These are phyloP conservation scores for Naganishia friedmannii DNA, from an alignment of 768 basidiomycete species.

Conservation along the genomic window DNA sequence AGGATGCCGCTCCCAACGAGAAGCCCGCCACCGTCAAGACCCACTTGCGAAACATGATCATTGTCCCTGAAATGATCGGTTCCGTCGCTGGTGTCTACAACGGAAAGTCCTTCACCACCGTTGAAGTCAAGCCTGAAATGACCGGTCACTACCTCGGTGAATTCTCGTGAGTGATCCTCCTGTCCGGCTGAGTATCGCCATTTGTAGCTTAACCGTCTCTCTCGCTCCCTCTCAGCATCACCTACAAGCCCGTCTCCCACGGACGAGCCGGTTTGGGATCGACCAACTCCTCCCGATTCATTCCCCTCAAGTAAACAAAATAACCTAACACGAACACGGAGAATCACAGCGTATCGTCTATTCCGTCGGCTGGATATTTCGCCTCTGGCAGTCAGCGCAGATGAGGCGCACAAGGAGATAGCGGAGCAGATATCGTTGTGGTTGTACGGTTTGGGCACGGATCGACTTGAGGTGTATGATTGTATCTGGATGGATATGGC, in stretches of 20 bases:
- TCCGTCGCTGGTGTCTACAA: conserved; percentile 93
- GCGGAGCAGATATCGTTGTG: conserved; percentile 14
- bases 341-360: neutral
- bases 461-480: conserved; percentile 28
- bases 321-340: conserved; percentile 15
- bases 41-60: conserved; percentile 98
- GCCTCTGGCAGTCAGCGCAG: conserved; percentile 6
- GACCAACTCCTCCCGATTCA: conserved; percentile 65
- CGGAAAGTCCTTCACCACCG: conserved; percentile 58
- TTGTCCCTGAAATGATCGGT: conserved; percentile 99
- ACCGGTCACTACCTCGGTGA: conserved; percentile 98
- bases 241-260: conserved; percentile 98
- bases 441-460: conserved; percentile 21
- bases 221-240: conserved; percentile 56
- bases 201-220: conserved; percentile 19
- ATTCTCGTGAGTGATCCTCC: conserved; percentile 50
- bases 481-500: conserved; percentile 27
- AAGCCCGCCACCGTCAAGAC: conserved; percentile 99
- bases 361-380: neutral
- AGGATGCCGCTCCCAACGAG: conserved; percentile 97
- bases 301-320: conserved; percentile 85
- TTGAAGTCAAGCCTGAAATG: conserved; percentile 99
- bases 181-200: conserved; percentile 56
- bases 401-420: neutral
- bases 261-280: conserved; percentile 98